Conservation (phyloP, 305 asterid species). For the Euphrasia arctica region DNA sequence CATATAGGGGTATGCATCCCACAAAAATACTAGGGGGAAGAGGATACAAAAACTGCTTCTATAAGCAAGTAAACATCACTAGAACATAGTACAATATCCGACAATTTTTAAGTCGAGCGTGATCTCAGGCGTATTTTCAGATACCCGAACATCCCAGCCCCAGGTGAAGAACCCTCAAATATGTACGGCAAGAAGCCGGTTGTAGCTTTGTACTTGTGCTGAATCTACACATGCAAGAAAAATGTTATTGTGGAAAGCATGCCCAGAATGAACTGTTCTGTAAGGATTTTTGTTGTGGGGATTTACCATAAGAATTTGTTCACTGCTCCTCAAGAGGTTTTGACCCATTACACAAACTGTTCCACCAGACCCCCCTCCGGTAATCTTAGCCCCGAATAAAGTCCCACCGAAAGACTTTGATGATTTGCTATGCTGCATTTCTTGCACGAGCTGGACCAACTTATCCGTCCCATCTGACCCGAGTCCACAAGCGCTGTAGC, state of each 20-base stretch:
- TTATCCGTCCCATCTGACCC: conserved; percentile 72
- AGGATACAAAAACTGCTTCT: not conserved
- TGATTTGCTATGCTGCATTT: conserved; percentile 48
- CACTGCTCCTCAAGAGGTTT: conserved; percentile 47
- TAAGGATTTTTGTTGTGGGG: not conserved
- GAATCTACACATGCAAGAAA: conserved; percentile 37
- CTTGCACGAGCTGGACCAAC: conserved; percentile 59
- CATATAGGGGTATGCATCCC: not conserved
- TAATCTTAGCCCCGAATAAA: conserved; percentile 66
- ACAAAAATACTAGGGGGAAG: not conserved
- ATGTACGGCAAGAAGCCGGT: conserved; percentile 49
- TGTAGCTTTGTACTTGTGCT: conserved; percentile 43
- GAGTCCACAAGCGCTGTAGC: conserved; percentile 65
- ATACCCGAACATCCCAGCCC: conserved; percentile 61
- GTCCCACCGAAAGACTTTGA: conserved; percentile 38
- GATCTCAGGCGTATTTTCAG: conserved; percentile 36
- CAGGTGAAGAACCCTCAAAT: conserved; percentile 60
- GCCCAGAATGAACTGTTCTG: not conserved
- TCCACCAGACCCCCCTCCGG: conserved; percentile 82
- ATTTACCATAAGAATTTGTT: conserved; percentile 59
- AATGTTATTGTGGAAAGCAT: not conserved
- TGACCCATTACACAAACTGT: conserved; percentile 62
- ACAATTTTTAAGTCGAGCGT: conserved; percentile 7
- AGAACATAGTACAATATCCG: not conserved
- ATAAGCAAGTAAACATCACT: conserved; percentile 8